Base-by-base conservation (phyloP, 1,284 basidiomycete species). In the Coriolopsis trogii region DNA sequence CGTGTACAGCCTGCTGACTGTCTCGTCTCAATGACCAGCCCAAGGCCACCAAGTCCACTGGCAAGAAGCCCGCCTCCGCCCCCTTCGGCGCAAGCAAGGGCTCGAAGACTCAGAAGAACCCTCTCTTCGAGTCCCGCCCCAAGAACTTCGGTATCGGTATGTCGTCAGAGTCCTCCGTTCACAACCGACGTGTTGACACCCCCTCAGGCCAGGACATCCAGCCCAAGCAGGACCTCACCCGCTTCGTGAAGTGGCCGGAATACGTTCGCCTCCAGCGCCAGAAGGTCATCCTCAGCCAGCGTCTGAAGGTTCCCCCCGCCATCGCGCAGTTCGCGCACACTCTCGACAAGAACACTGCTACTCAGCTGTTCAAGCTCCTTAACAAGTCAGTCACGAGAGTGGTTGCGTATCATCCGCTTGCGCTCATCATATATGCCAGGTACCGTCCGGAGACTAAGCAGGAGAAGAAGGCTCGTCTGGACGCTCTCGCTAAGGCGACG, bases 191-290 rank as follows among this genome's bases (percentile, higher is more conserved):
- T 5, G 20, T 47, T 13, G 26, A 20, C 9, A 28, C 31, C 8
- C 52, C 3, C 59, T n/a, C 25, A 96, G 95, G 95, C 70, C 93
- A 96, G 79, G 93, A 97, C 77, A 85, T 98, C 68, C 92, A 90
- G 68, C 95, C 90, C 67, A 83, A 84, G 73, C 85, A 84, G 55
- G 96, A 99, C 78, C 78, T 98, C 62, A 97, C 93, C 60, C 93
- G 95, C 73, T 98, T 98, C 78, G 93, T 98, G 78, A 98, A 98
- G 79, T 99, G 96, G 96, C 96, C 96, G 64, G 94, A 96, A 79
- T 99, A 99, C 71, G 88, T 99, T 65, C 93, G 94, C 70, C 90
- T 98, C 56, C 96, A 99, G 75, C 89, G 96, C 73, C 95, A 98
- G 77, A 97, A 96, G 81, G 94, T 98, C 69, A 97, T 99, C 78